Conservation (phyloP, 345 rosid species). For the Heritiera littoralis region DNA sequence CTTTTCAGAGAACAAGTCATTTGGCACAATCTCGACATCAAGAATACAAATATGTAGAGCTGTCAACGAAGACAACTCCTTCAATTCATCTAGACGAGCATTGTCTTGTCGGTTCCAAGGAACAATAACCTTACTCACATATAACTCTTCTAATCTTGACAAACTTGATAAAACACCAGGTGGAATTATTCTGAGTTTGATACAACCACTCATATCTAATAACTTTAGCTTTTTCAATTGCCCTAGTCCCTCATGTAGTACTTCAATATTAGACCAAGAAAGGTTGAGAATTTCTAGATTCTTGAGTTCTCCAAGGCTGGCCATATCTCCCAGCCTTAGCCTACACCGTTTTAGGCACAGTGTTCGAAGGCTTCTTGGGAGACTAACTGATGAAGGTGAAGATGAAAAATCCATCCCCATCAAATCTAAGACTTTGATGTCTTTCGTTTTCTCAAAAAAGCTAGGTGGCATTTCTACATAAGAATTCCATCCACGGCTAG, state of each 20-base stretch:
- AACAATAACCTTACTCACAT: background rate
- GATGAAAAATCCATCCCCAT: background rate
- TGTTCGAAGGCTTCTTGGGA: slow-evolving; percentile 20
- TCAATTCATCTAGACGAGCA: slow-evolving; percentile 28
- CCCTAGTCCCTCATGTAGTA: slow-evolving; percentile 25
- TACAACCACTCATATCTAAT: slow-evolving; percentile 21
- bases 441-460: slow-evolving; percentile 20
- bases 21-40: background rate
- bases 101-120: slow-evolving; percentile 22
- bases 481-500: background rate
- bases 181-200: slow-evolving; percentile 9
- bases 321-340: slow-evolving; percentile 7
- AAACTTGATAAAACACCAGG: slow-evolving; percentile 20
- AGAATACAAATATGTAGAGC: slow-evolving; percentile 16
- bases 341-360: slow-evolving; percentile 9
- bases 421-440: slow-evolving; percentile 30
- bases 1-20: background rate
- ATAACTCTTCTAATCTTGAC: slow-evolving; percentile 33
- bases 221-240: slow-evolving; percentile 14
- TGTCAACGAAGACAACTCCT: slow-evolving; percentile 1
- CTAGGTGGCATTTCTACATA: background rate
- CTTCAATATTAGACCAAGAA: background rate
- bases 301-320: slow-evolving; percentile 11
- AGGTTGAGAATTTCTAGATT: slow-evolving; percentile 26
- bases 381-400: background rate